Base-by-base conservation (phyloP, 768 basidiomycete species). In the Lenzites betulinus region DNA sequence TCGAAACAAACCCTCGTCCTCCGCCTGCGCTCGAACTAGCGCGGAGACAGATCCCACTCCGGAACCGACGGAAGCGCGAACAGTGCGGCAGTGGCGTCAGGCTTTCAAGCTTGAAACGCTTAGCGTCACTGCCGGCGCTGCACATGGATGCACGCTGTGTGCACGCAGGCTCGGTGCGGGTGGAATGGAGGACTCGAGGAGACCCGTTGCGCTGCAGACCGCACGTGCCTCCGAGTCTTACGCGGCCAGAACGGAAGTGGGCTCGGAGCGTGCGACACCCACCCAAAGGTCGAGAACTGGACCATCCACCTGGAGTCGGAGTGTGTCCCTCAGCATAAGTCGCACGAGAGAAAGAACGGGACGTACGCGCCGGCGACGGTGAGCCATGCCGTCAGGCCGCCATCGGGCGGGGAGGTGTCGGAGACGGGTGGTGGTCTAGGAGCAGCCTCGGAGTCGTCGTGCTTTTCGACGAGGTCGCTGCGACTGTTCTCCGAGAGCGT, bases 361-460 rank as follows among this genome's bases (percentile, higher is more conserved):
- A 64, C 68, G 41, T 18, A 70, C 69, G 64, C 65, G 46, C 69
- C 69, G 36, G 60, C 62, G 41, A 70, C 44, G n/a, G 67, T 65
- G 13, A 68, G 47, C 65, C 66, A 68, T 1, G 66, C 64, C 0
- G 42, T 23, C 7, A 23, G 39, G 20, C 67, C 65, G 33, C 65
- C 65, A 35, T 66, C 20, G 60, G 30, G 63, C 15, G 59, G 58
- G 20, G 22, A 15, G 30, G 25, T 9, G 30, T 48, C 22, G 23
- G 41, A 20, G 26, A 43, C 22, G 26, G 33, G 51, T 3, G 25
- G 42, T 20, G 20, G 54, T 15, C 2, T 22, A 5, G 58, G 38
- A 4, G 38, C 7, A 3, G 38, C 38, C 4, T 39, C 38, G 18
- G 15, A 39, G 13, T 39, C 43, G 42, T 48, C 38, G 15, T 36